These are phyloP conservation scores for Lagenidium giganteum DNA, from an alignment of 352 stramenopile species.

Conservation along the genomic window DNA sequence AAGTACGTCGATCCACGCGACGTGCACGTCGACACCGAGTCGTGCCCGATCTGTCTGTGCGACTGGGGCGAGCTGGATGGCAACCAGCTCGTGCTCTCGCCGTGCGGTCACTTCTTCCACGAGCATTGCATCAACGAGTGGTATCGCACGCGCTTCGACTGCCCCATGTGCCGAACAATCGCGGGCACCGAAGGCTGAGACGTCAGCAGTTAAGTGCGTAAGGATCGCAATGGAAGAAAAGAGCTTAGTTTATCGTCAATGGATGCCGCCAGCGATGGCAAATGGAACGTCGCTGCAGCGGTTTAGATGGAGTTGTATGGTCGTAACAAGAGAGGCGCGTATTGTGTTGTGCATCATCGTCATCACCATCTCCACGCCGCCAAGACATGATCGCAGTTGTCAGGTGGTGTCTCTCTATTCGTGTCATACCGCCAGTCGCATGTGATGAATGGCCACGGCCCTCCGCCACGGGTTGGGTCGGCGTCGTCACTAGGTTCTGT, in stretches of 20 bases:
- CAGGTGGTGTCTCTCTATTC: too few relatives aligned
- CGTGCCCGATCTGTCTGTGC: constrained; percentile 77
- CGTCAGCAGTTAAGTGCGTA: too few relatives aligned
- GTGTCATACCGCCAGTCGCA: too few relatives aligned
- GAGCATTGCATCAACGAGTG: constrained; percentile 88
- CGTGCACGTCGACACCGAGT: constrained; percentile 75
- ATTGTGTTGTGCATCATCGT: too few relatives aligned
- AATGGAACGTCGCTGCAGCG: too few relatives aligned
- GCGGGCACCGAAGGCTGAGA: constrained; percentile 60
- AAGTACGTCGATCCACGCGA: constrained; percentile 83
- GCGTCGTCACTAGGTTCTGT: too few relatives aligned
- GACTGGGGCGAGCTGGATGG: constrained; percentile 82
- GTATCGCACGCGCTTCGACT: constrained; percentile 86
- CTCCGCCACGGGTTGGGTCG: too few relatives aligned
- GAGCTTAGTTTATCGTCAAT: background rate
- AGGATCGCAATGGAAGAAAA: constrained; percentile 16
- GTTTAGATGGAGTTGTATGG: too few relatives aligned
- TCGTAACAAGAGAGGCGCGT: too few relatives aligned
- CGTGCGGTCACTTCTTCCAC: constrained; percentile 84
- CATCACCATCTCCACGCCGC: too few relatives aligned
- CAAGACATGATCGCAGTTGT: too few relatives aligned
- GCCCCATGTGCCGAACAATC: constrained; percentile 84
- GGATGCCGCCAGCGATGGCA: background rate
- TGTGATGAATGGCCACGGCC: too few relatives aligned
- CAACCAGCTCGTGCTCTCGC: constrained; percentile 74